phyloP scores from a whole-genome alignment of 208 protist species.

The Trypanosoma cruzi region DNA sequence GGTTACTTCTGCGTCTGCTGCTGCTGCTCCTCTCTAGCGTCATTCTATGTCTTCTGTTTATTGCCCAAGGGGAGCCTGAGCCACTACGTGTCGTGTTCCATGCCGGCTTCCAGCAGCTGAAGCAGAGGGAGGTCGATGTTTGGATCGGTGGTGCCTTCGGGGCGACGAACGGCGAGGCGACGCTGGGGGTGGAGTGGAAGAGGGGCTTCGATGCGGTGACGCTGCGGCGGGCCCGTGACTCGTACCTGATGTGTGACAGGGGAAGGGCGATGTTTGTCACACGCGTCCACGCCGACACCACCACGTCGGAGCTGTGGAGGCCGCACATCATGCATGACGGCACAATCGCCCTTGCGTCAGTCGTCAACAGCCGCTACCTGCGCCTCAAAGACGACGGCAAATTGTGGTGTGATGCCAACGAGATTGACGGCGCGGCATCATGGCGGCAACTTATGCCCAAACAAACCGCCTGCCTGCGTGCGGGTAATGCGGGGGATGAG shows the following conservation, averaged over 20 bases:
- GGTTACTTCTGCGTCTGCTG: too few species aligned
- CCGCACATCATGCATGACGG: background rate
- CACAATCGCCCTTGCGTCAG: background rate
- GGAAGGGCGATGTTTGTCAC: background rate
- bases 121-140: background rate
- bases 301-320: slow-evolving; percentile 7
- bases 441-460: background rate
- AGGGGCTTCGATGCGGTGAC: background rate
- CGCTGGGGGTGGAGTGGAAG: background rate
- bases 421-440: background rate
- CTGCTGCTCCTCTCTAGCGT: background rate
- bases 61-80: background rate
- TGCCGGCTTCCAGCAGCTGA: background rate
- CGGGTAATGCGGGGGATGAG: background rate
- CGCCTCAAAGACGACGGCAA: background rate
- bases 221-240: background rate
- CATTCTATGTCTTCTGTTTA: background rate
- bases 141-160: background rate
- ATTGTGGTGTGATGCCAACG: background rate
- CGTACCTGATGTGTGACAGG: slow-evolving; percentile 1
- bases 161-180: background rate
- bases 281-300: background rate
- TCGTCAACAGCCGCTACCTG: background rate
- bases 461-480: background rate
- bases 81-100: too few species aligned